Base-by-base conservation (phyloP, 495 filamentous ascomycete species). In the Staphylotrichum longicolle region DNA sequence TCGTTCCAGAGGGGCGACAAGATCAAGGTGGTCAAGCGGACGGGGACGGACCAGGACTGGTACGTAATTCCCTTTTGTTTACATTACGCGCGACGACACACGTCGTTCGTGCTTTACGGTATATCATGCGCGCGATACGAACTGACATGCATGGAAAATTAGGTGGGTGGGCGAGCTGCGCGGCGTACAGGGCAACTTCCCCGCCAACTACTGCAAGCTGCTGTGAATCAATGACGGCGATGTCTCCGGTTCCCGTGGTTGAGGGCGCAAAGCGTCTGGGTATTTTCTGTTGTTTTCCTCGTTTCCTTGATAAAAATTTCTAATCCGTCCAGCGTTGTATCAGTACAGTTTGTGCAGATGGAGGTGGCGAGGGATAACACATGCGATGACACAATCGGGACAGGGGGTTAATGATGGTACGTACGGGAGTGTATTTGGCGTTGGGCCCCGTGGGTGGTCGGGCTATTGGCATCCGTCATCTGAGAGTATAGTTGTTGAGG, bases 21-120 rank as follows among this genome's bases (percentile, higher is more conserved):
- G 63, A 97, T 98, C 65, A 85, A 82, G 56, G 86, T 98, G 3
- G 70, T 94, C 20, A 89, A 88, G 78, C 90, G 87, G 78, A 97
- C 93, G 3, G 84, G 83, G 20, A 94, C 88, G 57, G 87, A 84
- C 35, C 90, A 96, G 73, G 93, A 96, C 68, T 98, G 93, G 93
- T 62, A 44, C 12, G n/a, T 27, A 9, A 8, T 27, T 42, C 5
- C n/a, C 14, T 33, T 51, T 51, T 51, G n/a, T 33, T 34, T 11
- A 3, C 8, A 20, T 11, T 12, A 27, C 15, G 12, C 45, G n/a
- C 45, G 6, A 47, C 14, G 5, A 6, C 1, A 9, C 14, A 20
- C 10, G 1, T 51, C n/a, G 9, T 51, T 35, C 30, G 5, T 51
- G 1, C 20, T 27, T 27, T 27, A 27, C 20, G 20, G 7, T 49